Evolutionary conservation across 495 filamentous ascomycete species (phyloP).

Genomic region (Parmelia sp.): DNA sequence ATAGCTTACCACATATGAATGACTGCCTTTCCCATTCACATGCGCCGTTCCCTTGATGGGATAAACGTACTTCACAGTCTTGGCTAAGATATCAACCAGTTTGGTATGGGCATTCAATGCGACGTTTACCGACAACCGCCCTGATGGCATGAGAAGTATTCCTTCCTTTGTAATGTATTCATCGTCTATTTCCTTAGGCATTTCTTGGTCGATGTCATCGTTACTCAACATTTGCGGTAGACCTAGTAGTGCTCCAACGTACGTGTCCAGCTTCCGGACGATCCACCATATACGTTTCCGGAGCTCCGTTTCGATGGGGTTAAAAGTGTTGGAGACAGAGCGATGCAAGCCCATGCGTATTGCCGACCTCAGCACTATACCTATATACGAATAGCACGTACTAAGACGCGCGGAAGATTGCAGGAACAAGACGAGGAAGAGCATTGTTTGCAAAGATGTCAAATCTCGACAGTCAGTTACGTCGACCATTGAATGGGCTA

Average conservation of each 20-base stretch:
- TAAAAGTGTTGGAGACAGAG: constrained; percentile 64
- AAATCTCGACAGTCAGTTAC: constrained; percentile 89
- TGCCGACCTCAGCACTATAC: constrained; percentile 79
- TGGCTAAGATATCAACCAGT: constrained; percentile 70
- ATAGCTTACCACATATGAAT: constrained; percentile 81
- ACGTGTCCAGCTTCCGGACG: constrained; percentile 88
- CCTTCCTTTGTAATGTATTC: constrained; percentile 77
- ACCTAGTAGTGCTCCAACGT: constrained; percentile 82
- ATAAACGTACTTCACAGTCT: constrained; percentile 85
- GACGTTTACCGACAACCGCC: constrained; percentile 64
- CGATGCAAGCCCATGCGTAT: constrained; percentile 86
- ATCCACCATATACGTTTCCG: constrained; percentile 86
- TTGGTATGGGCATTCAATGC: constrained; percentile 80
- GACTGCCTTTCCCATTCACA: constrained; percentile 42
- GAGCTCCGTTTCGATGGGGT: constrained; percentile 76
- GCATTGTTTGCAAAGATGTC: constrained; percentile 72
- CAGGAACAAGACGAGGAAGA: constrained; percentile 90
- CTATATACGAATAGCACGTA: constrained; percentile 89
- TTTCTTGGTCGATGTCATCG: constrained; percentile 88
- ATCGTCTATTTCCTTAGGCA: constrained; percentile 80
- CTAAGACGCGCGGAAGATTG: constrained; percentile 87
- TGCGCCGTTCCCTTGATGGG: constrained; percentile 66
- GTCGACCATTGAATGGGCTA: constrained; percentile 73
- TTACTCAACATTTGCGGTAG: constrained; percentile 77
- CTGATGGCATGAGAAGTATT: constrained; percentile 69